phyloP scores from a whole-genome alignment of 2,329 filamentous ascomycete species.

The Neopestalotiopsis clavispora region DNA sequence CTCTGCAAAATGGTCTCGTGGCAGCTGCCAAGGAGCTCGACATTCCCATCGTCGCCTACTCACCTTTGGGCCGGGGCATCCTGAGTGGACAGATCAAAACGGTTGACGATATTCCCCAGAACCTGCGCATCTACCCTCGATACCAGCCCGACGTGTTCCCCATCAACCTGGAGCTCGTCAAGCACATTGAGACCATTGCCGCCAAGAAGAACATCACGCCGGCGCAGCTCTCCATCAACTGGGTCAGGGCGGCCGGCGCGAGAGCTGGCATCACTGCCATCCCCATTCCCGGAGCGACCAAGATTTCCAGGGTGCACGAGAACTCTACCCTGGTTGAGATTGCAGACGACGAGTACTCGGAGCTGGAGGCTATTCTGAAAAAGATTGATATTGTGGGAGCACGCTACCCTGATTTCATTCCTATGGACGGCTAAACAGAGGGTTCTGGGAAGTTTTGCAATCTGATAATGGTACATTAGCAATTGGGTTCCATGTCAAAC shows the following conservation, averaged over 20 bases:
- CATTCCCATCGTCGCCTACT: conserved; percentile 76
- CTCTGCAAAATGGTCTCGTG: conserved; percentile 35
- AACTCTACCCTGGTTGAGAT: conserved; percentile 59
- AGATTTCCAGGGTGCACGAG: conserved; percentile 60
- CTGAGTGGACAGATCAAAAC: conserved; percentile 57
- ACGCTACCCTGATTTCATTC: conserved; percentile 48
- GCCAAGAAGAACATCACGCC: conserved; percentile 63
- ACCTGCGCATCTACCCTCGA: conserved; percentile 53
- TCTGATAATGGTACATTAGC: neutral
- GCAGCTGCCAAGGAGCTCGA: conserved; percentile 62
- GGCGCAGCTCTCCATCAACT: conserved; percentile 70
- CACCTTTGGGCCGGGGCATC: conserved; percentile 67
- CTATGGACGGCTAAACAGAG: conserved; percentile 21
- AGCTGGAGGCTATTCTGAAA: conserved; percentile 54
- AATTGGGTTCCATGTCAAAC: neutral
- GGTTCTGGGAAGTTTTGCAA: neutral
- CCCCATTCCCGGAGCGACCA: conserved; percentile 70
- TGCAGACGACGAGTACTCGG: conserved; percentile 52
- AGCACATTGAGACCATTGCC: conserved; percentile 62
- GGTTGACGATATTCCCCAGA: conserved; percentile 59
- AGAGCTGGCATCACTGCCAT: conserved; percentile 62
- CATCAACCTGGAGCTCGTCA: conserved; percentile 66
- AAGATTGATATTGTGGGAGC: conserved; percentile 53
- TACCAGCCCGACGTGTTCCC: conserved; percentile 68
- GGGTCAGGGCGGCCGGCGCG: conserved; percentile 57